A percentile compares a stretch with the other conserved stretches of the same genome.
Conservation (phyloP, 768 basidiomycete genomes). For the Hypholoma sublateritium region DNA sequence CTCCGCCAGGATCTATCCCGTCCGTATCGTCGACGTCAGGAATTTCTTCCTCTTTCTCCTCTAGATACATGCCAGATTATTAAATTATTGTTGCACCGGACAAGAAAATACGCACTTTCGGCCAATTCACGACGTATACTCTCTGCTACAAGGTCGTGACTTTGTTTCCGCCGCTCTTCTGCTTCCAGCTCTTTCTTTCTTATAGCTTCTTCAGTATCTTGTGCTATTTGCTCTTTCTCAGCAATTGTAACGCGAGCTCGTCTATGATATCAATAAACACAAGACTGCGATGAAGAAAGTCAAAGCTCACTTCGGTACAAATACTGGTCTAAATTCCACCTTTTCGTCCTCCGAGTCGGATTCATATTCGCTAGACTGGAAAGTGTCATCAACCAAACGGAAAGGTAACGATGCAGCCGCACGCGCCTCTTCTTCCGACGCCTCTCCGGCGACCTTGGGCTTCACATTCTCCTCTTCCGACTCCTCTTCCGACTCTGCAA, state of each 20-base stretch:
- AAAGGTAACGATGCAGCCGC: background rate
- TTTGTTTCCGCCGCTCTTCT: slow-evolving; percentile 83
- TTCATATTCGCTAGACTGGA: slow-evolving; percentile 84
- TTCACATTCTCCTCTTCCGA: slow-evolving; percentile 52
- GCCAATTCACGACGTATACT: slow-evolving; percentile 89
- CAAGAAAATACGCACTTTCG: slow-evolving; percentile 63
- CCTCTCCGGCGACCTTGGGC: slow-evolving; percentile 29
- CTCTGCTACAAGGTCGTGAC: slow-evolving; percentile 91
- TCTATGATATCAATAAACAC: slow-evolving; percentile 36
- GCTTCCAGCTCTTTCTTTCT: slow-evolving; percentile 71
- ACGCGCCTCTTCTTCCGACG: slow-evolving; percentile 54
- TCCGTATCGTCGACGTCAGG: slow-evolving; percentile 96
- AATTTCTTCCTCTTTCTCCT: slow-evolving; percentile 81
- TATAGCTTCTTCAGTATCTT: slow-evolving; percentile 75
- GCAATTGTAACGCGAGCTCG: slow-evolving; percentile 73
- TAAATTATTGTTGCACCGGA: background rate
- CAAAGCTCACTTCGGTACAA: slow-evolving; percentile 82
- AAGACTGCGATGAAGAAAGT: background rate
- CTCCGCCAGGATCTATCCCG: slow-evolving; percentile 81
- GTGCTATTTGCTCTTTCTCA: slow-evolving; percentile 64
- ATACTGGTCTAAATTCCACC: slow-evolving; percentile 86
- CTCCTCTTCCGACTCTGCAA: slow-evolving; percentile 29
- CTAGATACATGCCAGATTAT: slow-evolving; percentile 36
- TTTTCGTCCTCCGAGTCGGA: slow-evolving; percentile 81
- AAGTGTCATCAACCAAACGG: slow-evolving; percentile 13